A percentile compares a stretch with the other conserved stretches of the same genome.
phyloP scores from a whole-genome alignment of 2,329 filamentous ascomycete genomes.

The Apiospora koreana region DNA sequence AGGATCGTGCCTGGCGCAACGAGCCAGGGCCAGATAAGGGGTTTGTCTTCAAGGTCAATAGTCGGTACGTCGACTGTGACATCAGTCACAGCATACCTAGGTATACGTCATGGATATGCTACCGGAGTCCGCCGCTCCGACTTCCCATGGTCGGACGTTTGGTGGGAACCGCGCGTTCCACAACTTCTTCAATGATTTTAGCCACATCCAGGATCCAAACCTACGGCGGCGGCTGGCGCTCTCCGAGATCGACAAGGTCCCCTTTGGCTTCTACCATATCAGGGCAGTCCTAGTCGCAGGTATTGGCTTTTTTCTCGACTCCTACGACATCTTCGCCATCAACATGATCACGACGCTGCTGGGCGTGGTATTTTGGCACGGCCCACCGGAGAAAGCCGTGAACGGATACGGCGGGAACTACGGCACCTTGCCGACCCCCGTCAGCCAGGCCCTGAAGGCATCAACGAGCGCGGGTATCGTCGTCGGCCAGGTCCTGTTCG shows the following conservation, averaged over 20 bases:
- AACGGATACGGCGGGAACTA: conserved; percentile 52
- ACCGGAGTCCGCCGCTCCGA: conserved; percentile 41
- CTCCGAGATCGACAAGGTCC: conserved; percentile 77
- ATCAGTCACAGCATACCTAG: neutral
- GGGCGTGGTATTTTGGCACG: conserved; percentile 75
- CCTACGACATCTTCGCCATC: conserved; percentile 81
- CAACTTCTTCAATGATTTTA: conserved; percentile 73
- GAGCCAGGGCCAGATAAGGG: neutral
- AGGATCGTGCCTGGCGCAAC: neutral
- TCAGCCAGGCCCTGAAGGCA: conserved; percentile 78
- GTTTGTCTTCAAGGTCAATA: neutral
- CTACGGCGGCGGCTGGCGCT: conserved; percentile 74
- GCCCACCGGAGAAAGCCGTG: conserved; percentile 33
- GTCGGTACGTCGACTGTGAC: neutral
- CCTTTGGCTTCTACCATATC: conserved; percentile 75
- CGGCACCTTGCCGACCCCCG: conserved; percentile 60
- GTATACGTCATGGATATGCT: conserved; percentile 36
- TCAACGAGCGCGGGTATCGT: conserved; percentile 79
- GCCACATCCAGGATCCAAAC: conserved; percentile 70
- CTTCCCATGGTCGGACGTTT: conserved; percentile 44
- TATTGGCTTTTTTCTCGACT: conserved; percentile 82
- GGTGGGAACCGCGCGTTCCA: conserved; percentile 71
- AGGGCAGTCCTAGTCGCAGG: conserved; percentile 75
- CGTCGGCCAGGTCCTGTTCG: conserved; percentile 76
- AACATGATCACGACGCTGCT: conserved; percentile 72